Evolutionary conservation across 2,329 filamentous ascomycete species (phyloP).

Genomic region (Curvularia spicifera): DNA sequence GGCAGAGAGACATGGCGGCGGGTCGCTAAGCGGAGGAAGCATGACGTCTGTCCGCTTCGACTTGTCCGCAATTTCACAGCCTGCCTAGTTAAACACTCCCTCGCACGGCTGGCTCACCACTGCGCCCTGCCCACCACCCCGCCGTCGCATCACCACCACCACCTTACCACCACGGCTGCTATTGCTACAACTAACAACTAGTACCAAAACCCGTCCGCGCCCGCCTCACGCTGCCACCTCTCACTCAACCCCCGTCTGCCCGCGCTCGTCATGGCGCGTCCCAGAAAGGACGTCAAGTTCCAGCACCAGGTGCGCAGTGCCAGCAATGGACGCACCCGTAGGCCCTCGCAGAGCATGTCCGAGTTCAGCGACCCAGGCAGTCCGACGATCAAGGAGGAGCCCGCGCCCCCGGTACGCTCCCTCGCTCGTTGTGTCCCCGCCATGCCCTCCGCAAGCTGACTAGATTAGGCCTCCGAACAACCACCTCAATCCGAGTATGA

Average conservation of each 20-base stretch:
- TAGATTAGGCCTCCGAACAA: slow-evolving; percentile 42
- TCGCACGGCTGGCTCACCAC: slow-evolving; percentile 5
- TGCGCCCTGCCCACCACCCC: slow-evolving; percentile 9
- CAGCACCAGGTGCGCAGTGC: slow-evolving; percentile 55
- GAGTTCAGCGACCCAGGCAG: slow-evolving; percentile 67
- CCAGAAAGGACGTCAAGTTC: slow-evolving; percentile 67
- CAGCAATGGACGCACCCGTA: slow-evolving; percentile 60
- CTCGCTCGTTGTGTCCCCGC: background rate
- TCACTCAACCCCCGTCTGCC: slow-evolving; percentile 12
- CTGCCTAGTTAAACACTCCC: slow-evolving; percentile 10
- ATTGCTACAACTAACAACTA: background rate
- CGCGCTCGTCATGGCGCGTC: slow-evolving; percentile 42
- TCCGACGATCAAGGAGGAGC: slow-evolving; percentile 55
- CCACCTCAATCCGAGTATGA: slow-evolving; percentile 75
- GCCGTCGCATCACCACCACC: slow-evolving; percentile 9
- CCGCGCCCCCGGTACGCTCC: slow-evolving; percentile 20
- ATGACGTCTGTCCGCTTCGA: slow-evolving; percentile 25
- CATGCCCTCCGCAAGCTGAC: slow-evolving; percentile 26
- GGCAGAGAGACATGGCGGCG: background rate
- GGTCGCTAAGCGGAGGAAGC: slow-evolving; percentile 8
- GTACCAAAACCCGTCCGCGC: slow-evolving; percentile 3
- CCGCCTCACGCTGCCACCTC: slow-evolving; percentile 1
- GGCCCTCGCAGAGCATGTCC: slow-evolving; percentile 73
- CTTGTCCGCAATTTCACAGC: slow-evolving; percentile 19
- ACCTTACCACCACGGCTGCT: background rate